Conservation (phyloP, 768 basidiomycete species). For the Termitomyces sp. region DNA sequence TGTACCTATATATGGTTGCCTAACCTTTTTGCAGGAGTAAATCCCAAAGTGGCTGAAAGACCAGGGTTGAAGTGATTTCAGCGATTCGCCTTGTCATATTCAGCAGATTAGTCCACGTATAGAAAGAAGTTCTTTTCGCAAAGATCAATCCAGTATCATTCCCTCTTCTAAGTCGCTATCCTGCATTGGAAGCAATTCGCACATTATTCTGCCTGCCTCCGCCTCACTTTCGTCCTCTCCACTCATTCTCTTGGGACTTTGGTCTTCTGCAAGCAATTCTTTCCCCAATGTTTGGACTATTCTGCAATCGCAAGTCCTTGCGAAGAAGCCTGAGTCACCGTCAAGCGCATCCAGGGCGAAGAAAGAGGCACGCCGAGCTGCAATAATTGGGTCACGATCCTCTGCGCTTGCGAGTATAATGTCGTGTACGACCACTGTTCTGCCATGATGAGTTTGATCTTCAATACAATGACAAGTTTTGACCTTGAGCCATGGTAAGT, state of each 20-base stretch:
- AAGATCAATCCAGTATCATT: slow-evolving; percentile 12
- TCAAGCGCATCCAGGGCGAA: slow-evolving; percentile 68
- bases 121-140: not conserved
- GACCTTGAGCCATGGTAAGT: slow-evolving; percentile 5
- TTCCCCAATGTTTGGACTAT: slow-evolving; percentile 32
- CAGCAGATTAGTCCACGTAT: not conserved
- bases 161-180: slow-evolving; percentile 14
- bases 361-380: slow-evolving; percentile 55
- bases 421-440: slow-evolving; percentile 63
- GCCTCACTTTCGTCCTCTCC: slow-evolving; percentile 9
- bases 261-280: slow-evolving; percentile 19
- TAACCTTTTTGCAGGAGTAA: slow-evolving; percentile 33
- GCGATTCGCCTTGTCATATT: not conserved
- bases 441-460: not conserved
- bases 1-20: not conserved
- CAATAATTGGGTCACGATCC: slow-evolving; percentile 43
- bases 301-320: slow-evolving; percentile 64
- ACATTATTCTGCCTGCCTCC: slow-evolving; percentile 9
- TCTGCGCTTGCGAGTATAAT: slow-evolving; percentile 53
- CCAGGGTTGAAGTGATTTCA: not conserved
- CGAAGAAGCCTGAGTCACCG: slow-evolving; percentile 55
- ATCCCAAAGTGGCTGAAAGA: slow-evolving; percentile 20
- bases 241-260: slow-evolving; percentile 15
- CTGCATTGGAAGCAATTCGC: not conserved
- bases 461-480: not conserved